A percentile compares a stretch with the other conserved stretches of the same genome.
These are phyloP conservation scores for Juglanconis sp. DNA, from an alignment of 2,329 filamentous ascomycete species.

Conservation along the genomic window DNA sequence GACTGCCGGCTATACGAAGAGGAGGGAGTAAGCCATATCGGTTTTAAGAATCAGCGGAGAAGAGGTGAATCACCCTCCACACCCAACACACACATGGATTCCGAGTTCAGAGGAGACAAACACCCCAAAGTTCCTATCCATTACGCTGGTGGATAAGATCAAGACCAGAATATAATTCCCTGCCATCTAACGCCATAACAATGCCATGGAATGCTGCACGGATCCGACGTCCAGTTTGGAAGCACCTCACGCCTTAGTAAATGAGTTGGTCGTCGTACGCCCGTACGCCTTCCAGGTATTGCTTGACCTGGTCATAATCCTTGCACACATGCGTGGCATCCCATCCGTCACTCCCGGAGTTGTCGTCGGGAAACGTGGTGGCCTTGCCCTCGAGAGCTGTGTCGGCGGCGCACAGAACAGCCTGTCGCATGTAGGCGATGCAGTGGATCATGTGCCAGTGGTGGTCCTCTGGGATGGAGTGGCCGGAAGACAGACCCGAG, in stretches of 20 bases:
- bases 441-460: conserved; percentile 49
- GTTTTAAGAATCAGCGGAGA: no score
- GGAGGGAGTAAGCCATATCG: no score
- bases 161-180: no score
- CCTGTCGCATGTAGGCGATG: conserved; percentile 46
- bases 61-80: no score
- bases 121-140: no score
- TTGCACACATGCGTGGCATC: conserved; percentile 46
- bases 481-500: conserved; percentile 37
- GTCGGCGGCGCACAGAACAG: conserved; percentile 44
- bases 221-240: not conserved
- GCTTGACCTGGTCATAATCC: conserved; percentile 38
- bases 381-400: conserved; percentile 44
- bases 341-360: conserved; percentile 44
- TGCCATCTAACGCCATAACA: not conserved
- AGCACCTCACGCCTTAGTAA: conserved; percentile 26
- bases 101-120: no score
- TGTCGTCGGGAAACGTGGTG: conserved; percentile 45
- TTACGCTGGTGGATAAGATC: no score
- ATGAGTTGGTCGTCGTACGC: conserved; percentile 43
- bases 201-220: not conserved
- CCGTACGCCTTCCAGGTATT: conserved; percentile 41
- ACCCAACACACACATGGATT: no score
- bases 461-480: conserved; percentile 39
- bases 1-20: no score